phyloP scores from a whole-genome alignment of 2,329 filamentous ascomycete species.

The Cryphonectria japonica region DNA sequence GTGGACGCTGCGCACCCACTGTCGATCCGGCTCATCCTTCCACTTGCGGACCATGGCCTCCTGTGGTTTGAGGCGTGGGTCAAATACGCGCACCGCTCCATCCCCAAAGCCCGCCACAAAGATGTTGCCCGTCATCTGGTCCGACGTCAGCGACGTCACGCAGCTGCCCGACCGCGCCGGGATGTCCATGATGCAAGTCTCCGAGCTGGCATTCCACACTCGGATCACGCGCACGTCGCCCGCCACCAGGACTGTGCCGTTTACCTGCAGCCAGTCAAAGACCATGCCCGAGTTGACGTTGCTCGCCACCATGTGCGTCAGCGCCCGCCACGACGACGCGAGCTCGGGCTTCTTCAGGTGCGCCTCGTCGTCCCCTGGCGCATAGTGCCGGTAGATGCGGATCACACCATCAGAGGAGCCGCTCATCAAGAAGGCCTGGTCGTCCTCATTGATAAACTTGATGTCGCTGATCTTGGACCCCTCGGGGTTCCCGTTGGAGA shows the following conservation, averaged over 20 bases:
- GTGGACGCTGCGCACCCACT: slow-evolving; percentile 95
- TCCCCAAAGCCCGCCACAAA: slow-evolving; percentile 97
- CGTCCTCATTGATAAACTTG: slow-evolving; percentile 97
- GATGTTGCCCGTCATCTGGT: slow-evolving; percentile 96
- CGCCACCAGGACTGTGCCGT: slow-evolving; percentile 90
- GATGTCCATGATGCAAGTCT: slow-evolving; percentile 92
- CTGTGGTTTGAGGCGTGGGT: slow-evolving; percentile 80
- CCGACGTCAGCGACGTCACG: slow-evolving; percentile 92
- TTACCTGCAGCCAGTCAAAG: slow-evolving; percentile 99
- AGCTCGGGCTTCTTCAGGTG: slow-evolving; percentile 70
- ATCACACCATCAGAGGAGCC: slow-evolving; percentile 95
- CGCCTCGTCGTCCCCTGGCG: slow-evolving; percentile 54
- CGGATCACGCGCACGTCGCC: slow-evolving; percentile 94
- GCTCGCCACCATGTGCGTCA: slow-evolving; percentile 92
- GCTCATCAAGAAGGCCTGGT: slow-evolving; percentile 91
- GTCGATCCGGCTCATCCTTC: slow-evolving; percentile 83
- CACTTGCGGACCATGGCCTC: slow-evolving; percentile 95
- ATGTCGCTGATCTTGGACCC: slow-evolving; percentile 93
- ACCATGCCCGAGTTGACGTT: slow-evolving; percentile 95
- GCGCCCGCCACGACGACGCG: slow-evolving; percentile 85
- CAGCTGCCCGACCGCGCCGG: slow-evolving; percentile 92
- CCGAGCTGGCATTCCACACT: slow-evolving; percentile 93
- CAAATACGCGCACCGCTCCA: slow-evolving; percentile 91
- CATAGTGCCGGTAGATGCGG: slow-evolving; percentile 91
- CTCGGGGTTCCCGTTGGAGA: slow-evolving; percentile 91